A percentile compares a stretch with the other conserved stretches of the same genome.
These are phyloP conservation scores for Diaporthe citri DNA, from an alignment of 2,329 filamentous ascomycete genomes.

Conservation along the genomic window DNA sequence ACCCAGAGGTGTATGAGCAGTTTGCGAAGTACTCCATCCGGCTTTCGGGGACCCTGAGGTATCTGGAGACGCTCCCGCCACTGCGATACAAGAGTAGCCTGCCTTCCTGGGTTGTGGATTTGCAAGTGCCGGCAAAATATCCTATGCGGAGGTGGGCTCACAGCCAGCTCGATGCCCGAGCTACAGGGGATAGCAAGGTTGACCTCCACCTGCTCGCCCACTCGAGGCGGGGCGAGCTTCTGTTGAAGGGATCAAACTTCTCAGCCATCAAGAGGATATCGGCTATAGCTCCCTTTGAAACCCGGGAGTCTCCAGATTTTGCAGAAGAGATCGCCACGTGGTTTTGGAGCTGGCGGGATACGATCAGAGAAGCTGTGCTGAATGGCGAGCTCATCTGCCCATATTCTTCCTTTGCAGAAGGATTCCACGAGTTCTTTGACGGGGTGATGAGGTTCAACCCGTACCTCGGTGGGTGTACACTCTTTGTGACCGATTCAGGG, in stretches of 20 bases:
- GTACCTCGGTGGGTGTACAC: not conserved
- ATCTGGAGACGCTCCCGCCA: slow-evolving; percentile 5
- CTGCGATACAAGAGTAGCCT: slow-evolving; percentile 10
- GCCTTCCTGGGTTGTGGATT: not conserved
- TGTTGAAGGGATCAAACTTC: not conserved
- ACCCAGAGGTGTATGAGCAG: not conserved
- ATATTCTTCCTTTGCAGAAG: slow-evolving; percentile 7
- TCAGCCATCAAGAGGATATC: not conserved
- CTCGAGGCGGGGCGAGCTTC: not conserved
- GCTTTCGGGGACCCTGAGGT: slow-evolving; percentile 2
- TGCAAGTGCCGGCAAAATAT: slow-evolving; percentile 3
- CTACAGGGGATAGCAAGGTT: not conserved
- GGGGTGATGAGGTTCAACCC: slow-evolving; percentile 16
- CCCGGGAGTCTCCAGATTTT: not conserved
- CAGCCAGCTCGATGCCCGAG: not conserved
- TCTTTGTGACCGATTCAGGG: not conserved
- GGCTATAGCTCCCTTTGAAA: not conserved
- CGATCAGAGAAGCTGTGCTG: not conserved
- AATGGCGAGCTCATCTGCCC: not conserved
- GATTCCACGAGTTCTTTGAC: slow-evolving; percentile 9
- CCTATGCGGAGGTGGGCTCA: not conserved
- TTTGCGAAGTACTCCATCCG: slow-evolving; percentile 20
- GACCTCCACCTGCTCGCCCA: slow-evolving; percentile 7
- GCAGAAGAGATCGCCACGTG: slow-evolving; percentile 12
- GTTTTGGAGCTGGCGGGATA: slow-evolving; percentile 16